Percentiles rank a stretch among this genome's conserved stretches.
phyloP scores from a whole-genome alignment of 345 rosid genomes.

The Camelina laxa region DNA sequence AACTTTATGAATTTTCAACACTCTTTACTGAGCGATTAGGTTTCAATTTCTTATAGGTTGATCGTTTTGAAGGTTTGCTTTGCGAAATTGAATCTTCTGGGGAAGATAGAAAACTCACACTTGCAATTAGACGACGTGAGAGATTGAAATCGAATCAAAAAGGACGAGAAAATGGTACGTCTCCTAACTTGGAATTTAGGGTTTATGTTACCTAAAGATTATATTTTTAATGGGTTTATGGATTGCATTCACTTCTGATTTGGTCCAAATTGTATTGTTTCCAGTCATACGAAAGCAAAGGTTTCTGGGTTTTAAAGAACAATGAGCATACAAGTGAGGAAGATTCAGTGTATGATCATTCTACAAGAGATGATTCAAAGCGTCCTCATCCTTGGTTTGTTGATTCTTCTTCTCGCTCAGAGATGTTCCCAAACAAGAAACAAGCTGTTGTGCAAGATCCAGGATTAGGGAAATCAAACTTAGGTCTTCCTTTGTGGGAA shows the following conservation, averaged over 20 bases:
- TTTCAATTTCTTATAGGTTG: slow-evolving; percentile 4
- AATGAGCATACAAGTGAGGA: slow-evolving; percentile 53
- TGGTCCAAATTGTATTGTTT: not conserved
- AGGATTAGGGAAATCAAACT: slow-evolving; percentile 47
- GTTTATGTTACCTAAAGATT: slow-evolving; percentile 22
- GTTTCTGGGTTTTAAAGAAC: slow-evolving; percentile 67
- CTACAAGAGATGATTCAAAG: slow-evolving; percentile 67
- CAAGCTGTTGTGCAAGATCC: slow-evolving; percentile 62
- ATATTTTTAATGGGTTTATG: not conserved
- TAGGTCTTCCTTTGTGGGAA: slow-evolving; percentile 65
- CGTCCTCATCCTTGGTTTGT: slow-evolving; percentile 78
- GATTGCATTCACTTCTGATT: slow-evolving; percentile 19
- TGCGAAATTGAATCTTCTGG: not conserved
- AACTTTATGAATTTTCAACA: slow-evolving; percentile 15
- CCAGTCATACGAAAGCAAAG: slow-evolving; percentile 66
- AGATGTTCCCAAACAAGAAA: slow-evolving; percentile 76
- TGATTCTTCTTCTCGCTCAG: slow-evolving; percentile 60
- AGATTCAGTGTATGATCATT: slow-evolving; percentile 57
- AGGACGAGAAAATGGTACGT: slow-evolving; percentile 21
- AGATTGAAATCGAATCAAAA: slow-evolving; percentile 11
- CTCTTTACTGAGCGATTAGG: slow-evolving; percentile 25
- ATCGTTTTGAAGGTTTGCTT: slow-evolving; percentile 20
- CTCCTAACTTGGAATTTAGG: slow-evolving; percentile 20
- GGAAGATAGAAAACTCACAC: slow-evolving; percentile 16
- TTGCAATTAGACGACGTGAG: slow-evolving; percentile 10